phyloP scores from a whole-genome alignment of 2,329 filamentous ascomycete species.

The Akanthomyces dipterigenus region DNA sequence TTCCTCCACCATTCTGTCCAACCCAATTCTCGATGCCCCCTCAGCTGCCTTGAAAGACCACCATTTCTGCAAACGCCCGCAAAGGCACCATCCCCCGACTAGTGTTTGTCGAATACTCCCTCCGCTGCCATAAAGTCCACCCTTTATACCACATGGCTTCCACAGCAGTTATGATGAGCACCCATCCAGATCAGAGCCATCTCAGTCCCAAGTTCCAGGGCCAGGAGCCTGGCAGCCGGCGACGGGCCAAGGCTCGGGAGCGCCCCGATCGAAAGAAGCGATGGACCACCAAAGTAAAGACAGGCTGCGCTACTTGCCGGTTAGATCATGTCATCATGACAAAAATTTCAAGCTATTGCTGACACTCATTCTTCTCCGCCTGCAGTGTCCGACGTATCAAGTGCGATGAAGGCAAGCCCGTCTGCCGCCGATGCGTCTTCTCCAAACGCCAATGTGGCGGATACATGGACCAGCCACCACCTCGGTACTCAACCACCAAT shows the following conservation, averaged over 20 bases:
- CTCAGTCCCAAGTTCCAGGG: not conserved
- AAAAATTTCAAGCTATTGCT: not conserved
- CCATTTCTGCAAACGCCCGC: not conserved
- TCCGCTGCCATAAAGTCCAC: not conserved
- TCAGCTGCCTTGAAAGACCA: not conserved
- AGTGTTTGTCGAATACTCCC: no score
- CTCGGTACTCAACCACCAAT: not conserved
- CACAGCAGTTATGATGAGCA: not conserved
- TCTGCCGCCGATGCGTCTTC: constrained; percentile 3
- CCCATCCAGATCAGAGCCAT: not conserved
- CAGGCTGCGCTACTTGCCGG: constrained; percentile 4
- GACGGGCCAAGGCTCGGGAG: not conserved
- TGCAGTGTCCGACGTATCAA: not conserved
- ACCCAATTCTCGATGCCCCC: not conserved
- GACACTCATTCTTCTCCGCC: not conserved
- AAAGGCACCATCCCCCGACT: no score
- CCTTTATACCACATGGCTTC: not conserved
- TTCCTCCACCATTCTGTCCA: not conserved
- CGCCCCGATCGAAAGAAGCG: constrained; percentile 3
- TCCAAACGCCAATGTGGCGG: constrained; percentile 3
- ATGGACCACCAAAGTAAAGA: constrained; percentile 4
- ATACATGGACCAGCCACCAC: not conserved
- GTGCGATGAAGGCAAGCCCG: constrained; percentile 3
- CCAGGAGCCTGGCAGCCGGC: not conserved
- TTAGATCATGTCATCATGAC: not conserved